Evolutionary conservation across 192 early-diverging fungal species (phyloP), one percentile per base, ranked within the genome.

Genomic region (Coemansia sp.): DNA sequence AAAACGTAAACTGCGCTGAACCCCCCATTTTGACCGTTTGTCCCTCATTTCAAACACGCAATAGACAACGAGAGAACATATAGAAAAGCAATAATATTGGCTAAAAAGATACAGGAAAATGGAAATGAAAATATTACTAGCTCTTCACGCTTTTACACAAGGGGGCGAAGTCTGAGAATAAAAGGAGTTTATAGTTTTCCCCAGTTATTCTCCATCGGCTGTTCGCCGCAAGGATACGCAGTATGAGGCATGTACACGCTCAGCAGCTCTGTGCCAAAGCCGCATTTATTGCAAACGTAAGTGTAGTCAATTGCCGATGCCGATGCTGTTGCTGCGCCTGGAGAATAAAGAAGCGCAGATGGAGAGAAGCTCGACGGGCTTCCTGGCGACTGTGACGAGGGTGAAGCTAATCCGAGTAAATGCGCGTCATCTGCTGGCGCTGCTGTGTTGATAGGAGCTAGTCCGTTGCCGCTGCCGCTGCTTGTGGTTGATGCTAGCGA

Each of bases 161-260:
- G 54, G 57, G 42, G 8, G 51, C 32, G 49, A 46, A 61, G 22
- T 64, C 39, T 41, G 40, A 61, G 19, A n/a, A 66, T 19, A 54
- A n/a, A 59, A 42, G 55, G 19, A 58, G 13, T 14, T 69, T 41
- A 81, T 19, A 72, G 70, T 38, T 66, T 70, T 41, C 74, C 67
- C 79, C 79, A 81, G 37, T 67, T 67, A 20, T 60, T 61, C 16
- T 50, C 46, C 11, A 54, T 64, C 12, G 70, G 67, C 46, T 69
- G 66, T 63, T 72, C 79, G 39, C 57, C 57, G 64, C 79, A 81
- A 25, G 79, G 79, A 67, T 81, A 75, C 2, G 79, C 71, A 0
- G 61, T 54, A 39, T 81, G 79, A 7, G 79, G 79, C 79, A 81
- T 81, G 67, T 70, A 81, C 16, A 64, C 55, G 69, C 73, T 70